Evolutionary conservation across 441 rosid genomes (phyloP).

Genomic region (Gossypium aridum): DNA sequence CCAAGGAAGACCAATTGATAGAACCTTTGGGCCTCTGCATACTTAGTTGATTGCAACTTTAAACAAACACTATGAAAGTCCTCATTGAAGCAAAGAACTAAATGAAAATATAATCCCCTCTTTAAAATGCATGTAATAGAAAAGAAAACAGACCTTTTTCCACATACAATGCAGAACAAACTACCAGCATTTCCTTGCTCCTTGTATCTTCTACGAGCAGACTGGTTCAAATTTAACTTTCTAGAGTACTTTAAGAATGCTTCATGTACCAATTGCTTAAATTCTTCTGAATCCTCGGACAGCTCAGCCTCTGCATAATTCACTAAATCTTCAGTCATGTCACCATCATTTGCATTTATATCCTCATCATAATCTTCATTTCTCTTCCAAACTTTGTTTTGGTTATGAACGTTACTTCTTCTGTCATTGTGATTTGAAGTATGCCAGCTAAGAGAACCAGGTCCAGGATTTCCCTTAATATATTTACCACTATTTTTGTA

Average conservation of each 20-base stretch:
- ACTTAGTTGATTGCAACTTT: slow-evolving; percentile 12
- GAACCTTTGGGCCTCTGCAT: neutral
- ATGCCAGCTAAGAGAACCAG: slow-evolving; percentile 26
- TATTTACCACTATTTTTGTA: slow-evolving; percentile 31
- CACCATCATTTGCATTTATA: slow-evolving; percentile 29
- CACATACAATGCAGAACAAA: slow-evolving; percentile 63
- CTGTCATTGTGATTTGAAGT: slow-evolving; percentile 31
- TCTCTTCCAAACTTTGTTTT: slow-evolving; percentile 37
- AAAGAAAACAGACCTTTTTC: slow-evolving; percentile 49
- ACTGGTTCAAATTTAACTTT: slow-evolving; percentile 37
- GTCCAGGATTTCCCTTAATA: slow-evolving; percentile 26
- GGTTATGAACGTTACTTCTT: slow-evolving; percentile 33
- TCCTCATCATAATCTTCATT: slow-evolving; percentile 33
- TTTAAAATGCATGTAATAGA: slow-evolving; percentile 16
- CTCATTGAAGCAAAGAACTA: slow-evolving; percentile 14
- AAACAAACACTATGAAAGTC: slow-evolving; percentile 17
- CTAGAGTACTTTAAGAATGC: slow-evolving; percentile 45
- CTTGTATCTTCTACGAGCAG: slow-evolving; percentile 48
- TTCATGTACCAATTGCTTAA: slow-evolving; percentile 47
- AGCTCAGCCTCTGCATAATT: slow-evolving; percentile 30
- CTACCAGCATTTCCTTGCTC: slow-evolving; percentile 61
- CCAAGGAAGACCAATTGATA: neutral
- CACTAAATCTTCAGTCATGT: slow-evolving; percentile 27
- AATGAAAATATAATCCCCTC: slow-evolving; percentile 18
- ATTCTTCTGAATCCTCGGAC: slow-evolving; percentile 49